Evolutionary conservation across 371 early-diverging fungal species (phyloP), one percentile per base, ranked within the genome.

Genomic region (Encephalitozoon intestinalis): DNA sequence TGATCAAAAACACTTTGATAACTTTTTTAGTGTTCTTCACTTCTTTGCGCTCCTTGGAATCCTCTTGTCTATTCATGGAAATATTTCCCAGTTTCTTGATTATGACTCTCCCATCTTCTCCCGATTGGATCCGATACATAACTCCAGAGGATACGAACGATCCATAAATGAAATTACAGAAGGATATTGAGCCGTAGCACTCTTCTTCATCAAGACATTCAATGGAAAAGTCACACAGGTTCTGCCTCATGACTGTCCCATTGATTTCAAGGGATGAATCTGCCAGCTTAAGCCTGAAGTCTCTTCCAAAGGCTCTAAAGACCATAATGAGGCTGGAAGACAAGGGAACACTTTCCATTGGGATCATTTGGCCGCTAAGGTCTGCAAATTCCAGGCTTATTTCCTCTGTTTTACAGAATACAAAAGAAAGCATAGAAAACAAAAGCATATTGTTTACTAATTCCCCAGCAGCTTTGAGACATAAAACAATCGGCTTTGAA

Each of bases 141-240:
- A n/a, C 6, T 34, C 37, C 34, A 2, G 18, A 3, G 6, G 18
- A 58, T 12, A 58, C 28, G 12, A 58, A 58, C 34, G 6, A 34
- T n/a, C 58, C 58, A 58, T 18, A 6, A 18, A 58, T 58, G 30
- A 15, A 30, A 6, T 21, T 37, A 21, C 58, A 58, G 34, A 58
- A 58, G n/a, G 58, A 58, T 11, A 34, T n/a, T 6, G 58, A 58
- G 2, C 58, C 58, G n/a, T 58, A 58, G 12, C 58, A 58, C 1
- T 58, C 34, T 1, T 58, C 58, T 34, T 34, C 11, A 34, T 15
- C 11, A 18, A 34, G 58, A 15, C 34, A 58, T 58, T 31, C 11
- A n/a, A 58, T 34, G 2, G 58, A 58, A 34, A 58, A 58, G 58
- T 58, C 58, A 34, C 58, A 58, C 5, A 58, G 58, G 28, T 37